Percentiles rank a stretch among this genome's conserved stretches.
These are phyloP conservation scores for Pseudocercospora macadamiae DNA, from an alignment of 2,329 filamentous ascomycete species.

Conservation along the genomic window DNA sequence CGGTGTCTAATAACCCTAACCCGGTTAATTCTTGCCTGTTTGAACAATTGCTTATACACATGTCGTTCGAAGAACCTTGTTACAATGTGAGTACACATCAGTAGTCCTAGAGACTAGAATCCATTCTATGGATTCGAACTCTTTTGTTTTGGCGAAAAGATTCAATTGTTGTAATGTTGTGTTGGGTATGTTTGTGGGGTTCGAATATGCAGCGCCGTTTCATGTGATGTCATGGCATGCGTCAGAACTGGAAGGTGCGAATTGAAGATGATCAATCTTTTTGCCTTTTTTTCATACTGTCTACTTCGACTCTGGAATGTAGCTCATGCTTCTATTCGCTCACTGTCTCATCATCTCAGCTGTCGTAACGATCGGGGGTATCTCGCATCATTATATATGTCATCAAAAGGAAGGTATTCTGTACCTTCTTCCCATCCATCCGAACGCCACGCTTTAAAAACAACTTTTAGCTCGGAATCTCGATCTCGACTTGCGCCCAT, in stretches of 20 bases:
- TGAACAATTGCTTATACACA: too few relatives aligned
- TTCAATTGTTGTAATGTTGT: not conserved
- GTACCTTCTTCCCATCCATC: not conserved
- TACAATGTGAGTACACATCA: not conserved
- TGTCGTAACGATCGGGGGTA: not conserved
- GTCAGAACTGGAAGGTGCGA: too few relatives aligned
- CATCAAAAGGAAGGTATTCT: not conserved
- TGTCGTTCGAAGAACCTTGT: not conserved
- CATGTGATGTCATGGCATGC: too few relatives aligned
- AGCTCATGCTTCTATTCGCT: too few relatives aligned
- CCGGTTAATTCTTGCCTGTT: too few relatives aligned
- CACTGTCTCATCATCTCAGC: not conserved
- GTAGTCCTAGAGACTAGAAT: not conserved
- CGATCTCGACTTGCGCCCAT: constrained; percentile 32
- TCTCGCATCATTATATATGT: not conserved
- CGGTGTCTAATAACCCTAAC: not conserved
- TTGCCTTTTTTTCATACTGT: too few relatives aligned
- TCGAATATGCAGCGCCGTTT: not conserved
- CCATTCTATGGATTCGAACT: not conserved
- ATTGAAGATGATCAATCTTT: too few relatives aligned
- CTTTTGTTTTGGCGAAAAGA: too few relatives aligned
- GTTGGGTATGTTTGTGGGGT: not conserved
- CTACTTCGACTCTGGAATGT: too few relatives aligned
- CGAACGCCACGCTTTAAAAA: constrained; percentile 5
- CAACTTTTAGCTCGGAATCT: constrained; percentile 20